phyloP scores from a whole-genome alignment of 2,329 filamentous ascomycete species.

The Epichloe glyceriae region DNA sequence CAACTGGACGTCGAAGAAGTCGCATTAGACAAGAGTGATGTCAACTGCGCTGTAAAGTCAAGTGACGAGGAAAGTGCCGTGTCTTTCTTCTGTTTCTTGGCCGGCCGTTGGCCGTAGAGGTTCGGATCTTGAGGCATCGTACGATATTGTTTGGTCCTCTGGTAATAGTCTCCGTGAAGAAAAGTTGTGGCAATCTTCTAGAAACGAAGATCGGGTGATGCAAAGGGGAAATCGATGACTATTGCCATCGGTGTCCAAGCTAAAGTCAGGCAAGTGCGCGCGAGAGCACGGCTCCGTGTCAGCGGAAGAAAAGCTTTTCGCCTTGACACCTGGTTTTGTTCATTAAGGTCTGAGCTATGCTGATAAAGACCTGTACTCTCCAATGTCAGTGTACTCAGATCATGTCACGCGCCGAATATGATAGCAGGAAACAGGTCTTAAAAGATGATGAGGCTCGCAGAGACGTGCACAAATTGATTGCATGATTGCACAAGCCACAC shows the following conservation, averaged over 20 bases:
- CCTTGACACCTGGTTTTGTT: background rate
- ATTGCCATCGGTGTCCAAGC: background rate
- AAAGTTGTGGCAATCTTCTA: background rate
- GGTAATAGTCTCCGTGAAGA: background rate
- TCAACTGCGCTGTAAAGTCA: slow-evolving; percentile 79
- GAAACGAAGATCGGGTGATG: background rate
- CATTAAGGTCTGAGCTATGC: background rate
- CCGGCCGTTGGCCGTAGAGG: slow-evolving; percentile 64
- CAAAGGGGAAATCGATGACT: background rate
- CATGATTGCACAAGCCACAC: background rate
- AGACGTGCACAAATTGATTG: background rate
- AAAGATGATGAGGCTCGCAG: background rate
- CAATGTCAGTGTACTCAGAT: background rate
- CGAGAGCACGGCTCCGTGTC: background rate
- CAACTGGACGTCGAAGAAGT: slow-evolving; percentile 28
- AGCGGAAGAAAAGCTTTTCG: background rate
- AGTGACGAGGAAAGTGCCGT: slow-evolving; percentile 61
- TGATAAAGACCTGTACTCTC: background rate
- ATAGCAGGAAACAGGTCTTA: background rate
- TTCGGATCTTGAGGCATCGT: slow-evolving; percentile 51
- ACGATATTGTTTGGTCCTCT: background rate
- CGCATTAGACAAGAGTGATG: slow-evolving; percentile 57
- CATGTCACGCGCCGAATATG: background rate
- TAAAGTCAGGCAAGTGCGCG: background rate
- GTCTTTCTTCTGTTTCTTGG: slow-evolving; percentile 57